Evolutionary conservation across 257 asterid species (phyloP).

Genomic region (Nicotiana paniculata): DNA sequence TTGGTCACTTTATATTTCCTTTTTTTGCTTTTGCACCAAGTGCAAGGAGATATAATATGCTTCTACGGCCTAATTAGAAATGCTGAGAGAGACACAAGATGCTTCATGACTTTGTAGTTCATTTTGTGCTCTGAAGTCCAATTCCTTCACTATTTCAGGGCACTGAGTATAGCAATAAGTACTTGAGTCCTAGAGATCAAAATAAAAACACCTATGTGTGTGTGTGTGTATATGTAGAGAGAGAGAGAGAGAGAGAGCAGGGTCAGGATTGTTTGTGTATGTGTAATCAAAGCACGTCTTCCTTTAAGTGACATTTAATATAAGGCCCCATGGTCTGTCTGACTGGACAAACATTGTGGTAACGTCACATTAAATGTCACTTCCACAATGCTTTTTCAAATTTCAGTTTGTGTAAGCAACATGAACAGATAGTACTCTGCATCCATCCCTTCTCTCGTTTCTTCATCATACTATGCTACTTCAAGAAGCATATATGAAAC

Average conservation of each 20-base stretch:
- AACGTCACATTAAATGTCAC: not conserved
- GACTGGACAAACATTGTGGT: not conserved
- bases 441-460: not conserved
- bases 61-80: not conserved
- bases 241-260: not conserved
- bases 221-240: not conserved
- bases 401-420: not conserved
- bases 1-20: not conserved
- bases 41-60: not conserved
- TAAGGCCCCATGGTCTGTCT: not conserved
- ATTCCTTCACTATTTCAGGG: not conserved
- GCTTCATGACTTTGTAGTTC: not conserved
- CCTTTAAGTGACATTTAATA: not conserved
- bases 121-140: not conserved
- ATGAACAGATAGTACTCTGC: not conserved
- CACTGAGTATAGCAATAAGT: not conserved
- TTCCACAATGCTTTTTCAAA: not conserved
- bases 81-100: not conserved
- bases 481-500: not conserved
- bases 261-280: not conserved
- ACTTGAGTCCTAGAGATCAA: not conserved
- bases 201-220: not conserved
- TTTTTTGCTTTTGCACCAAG: not conserved
- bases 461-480: not conserved
- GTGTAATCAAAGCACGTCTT: not conserved